Evolutionary conservation across 768 basidiomycete genomes (phyloP), one percentile per base, ranked within the genome.

Genomic region (Rhodotorula taiwanensis): DNA sequence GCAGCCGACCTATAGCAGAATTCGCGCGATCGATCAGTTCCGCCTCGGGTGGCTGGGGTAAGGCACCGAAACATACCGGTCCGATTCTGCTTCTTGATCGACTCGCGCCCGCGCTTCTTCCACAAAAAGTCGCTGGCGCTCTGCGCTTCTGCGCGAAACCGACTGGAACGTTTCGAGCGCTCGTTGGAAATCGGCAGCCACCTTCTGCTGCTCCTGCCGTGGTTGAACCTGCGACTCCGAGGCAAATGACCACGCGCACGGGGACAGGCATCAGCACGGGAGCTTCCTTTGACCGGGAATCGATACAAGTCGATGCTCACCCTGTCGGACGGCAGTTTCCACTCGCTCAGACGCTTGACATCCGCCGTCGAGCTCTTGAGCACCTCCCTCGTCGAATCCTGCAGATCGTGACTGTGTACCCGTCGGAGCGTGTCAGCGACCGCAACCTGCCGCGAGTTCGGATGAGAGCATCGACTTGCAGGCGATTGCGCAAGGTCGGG

Each of bases 331-430:
- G 20, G n/a, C 1, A 69, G 43, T 68, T 88, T 88, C 58, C 88
- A 78, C 9, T 81, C 78, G 11, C 89, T 85, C 10, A 98, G 80
- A 66, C 84, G 86, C 84, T 97, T 98, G 73, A 98, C 76, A 73
- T 97, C 92, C 52, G 89, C 89, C 0, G 90, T 90, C 8, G 89
- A 87, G 50, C 89, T 85, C 78, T 95, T 97, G 27, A 90, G 86
- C 86, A 99, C 91, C 7, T 86, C 88, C 43, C 93, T 83, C 43
- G 95, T 98, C 30, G 89, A 83, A 73, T 98, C 95, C 1, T 89
- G 92, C 64, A 99, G 79, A 77, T 97, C 89, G 78, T 93, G 88
- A 50, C 94, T 97, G 56, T 3, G 2, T 16, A 21, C 8, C 18
- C 1, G 5, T 27, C 23, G 21, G 42, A 30, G 50, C 2, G n/a